phyloP scores from a whole-genome alignment of 345 rosid species.

The Arabidopsis arenosa region DNA sequence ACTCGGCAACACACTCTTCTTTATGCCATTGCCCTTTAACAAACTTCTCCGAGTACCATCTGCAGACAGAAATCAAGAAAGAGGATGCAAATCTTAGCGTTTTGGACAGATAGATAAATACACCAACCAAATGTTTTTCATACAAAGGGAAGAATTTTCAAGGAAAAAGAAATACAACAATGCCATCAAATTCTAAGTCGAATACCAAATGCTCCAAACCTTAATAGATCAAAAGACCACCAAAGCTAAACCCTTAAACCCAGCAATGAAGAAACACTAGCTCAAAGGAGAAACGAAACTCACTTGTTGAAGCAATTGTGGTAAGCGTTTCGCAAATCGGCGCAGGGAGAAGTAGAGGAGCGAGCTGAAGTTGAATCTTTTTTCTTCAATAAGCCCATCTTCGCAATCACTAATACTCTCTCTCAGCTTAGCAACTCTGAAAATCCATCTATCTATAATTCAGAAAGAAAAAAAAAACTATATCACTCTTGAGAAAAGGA shows the following conservation, averaged over 20 bases:
- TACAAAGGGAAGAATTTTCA: background rate
- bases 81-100: background rate
- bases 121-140: slow-evolving; percentile 10
- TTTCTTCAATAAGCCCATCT: slow-evolving; percentile 51
- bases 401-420: slow-evolving; percentile 10
- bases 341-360: slow-evolving; percentile 78
- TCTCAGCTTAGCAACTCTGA: slow-evolving; percentile 16
- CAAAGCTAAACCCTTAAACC: slow-evolving; percentile 1
- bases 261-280: background rate
- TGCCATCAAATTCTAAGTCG: background rate
- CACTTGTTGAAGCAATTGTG: slow-evolving; percentile 79
- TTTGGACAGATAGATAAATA: background rate
- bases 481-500: background rate
- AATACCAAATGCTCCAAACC: background rate
- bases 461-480: background rate
- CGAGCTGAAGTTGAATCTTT: slow-evolving; percentile 45
- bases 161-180: background rate
- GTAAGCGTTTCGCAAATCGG: slow-evolving; percentile 72
- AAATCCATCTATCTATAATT: slow-evolving; percentile 34
- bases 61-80: slow-evolving; percentile 29
- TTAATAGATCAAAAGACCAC: background rate
- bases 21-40: slow-evolving; percentile 85
- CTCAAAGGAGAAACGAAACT: slow-evolving; percentile 43
- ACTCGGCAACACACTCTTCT: slow-evolving; percentile 72
- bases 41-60: slow-evolving; percentile 92